A percentile compares a stretch with the other conserved stretches of the same genome.
These are phyloP conservation scores for Sicyos baderoa DNA, from an alignment of 306 rosid genomes.

Conservation along the genomic window DNA sequence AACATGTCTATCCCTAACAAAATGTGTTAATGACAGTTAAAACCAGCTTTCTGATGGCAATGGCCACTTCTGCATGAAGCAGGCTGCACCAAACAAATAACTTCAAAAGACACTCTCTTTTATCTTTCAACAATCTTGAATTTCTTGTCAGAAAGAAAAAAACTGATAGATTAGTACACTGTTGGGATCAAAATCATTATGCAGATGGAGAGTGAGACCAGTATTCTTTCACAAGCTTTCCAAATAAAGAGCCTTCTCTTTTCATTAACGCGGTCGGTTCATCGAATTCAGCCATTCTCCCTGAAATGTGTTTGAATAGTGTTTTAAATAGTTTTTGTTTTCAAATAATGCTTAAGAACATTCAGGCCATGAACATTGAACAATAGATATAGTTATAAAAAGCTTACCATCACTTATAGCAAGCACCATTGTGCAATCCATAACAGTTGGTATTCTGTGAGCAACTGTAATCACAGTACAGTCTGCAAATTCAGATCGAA, in stretches of 20 bases:
- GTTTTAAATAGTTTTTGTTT: neutral
- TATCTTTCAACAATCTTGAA: neutral
- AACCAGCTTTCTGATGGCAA: neutral
- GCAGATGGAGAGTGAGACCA: conserved; percentile 62
- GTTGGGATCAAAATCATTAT: conserved; percentile 35
- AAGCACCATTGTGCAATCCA: conserved; percentile 95
- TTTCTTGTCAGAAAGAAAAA: neutral
- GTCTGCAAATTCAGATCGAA: conserved; percentile 56
- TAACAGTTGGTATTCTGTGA: conserved; percentile 89
- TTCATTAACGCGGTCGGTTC: conserved; percentile 68
- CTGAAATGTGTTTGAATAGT: conserved; percentile 32
- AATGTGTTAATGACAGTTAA: conserved; percentile 5
- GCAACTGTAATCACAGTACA: conserved; percentile 85
- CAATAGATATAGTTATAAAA: neutral
- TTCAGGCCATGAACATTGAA: neutral
- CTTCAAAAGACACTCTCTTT: neutral
- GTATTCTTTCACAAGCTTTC: conserved; percentile 74
- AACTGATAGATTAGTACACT: neutral
- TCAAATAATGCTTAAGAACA: neutral
- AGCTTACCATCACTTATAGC: conserved; percentile 70
- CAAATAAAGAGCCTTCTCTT: conserved; percentile 71
- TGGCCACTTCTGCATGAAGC: conserved; percentile 1
- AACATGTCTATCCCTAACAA: neutral
- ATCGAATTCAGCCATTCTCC: conserved; percentile 71
- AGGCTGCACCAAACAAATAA: neutral